A percentile compares a stretch with the other conserved stretches of the same genome.
Evolutionary conservation across 192 early-diverging fungal species (phyloP).

Genomic region (Mortierella claussenii): DNA sequence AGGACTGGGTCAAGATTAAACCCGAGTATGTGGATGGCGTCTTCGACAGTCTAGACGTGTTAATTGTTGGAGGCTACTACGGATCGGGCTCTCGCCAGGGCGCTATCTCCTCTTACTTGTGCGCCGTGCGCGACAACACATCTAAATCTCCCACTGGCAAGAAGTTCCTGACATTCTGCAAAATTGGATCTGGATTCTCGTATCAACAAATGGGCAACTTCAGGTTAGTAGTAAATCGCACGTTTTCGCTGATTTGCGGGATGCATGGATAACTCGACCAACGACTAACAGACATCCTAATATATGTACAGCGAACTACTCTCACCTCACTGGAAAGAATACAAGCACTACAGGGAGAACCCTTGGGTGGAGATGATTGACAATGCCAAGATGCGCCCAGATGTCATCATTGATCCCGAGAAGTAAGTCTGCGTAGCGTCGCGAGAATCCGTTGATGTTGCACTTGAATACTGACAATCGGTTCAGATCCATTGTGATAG

Average conservation of each 20-base stretch:
- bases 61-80: conserved; percentile 72
- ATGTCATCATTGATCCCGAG: conserved; percentile 73
- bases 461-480: not conserved
- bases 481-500: conserved; percentile 66
- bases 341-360: conserved; percentile 39
- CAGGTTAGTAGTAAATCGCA: conserved; percentile 39
- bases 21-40: conserved; percentile 81
- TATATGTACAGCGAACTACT: conserved; percentile 20
- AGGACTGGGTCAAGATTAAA: conserved; percentile 82
- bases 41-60: conserved; percentile 76
- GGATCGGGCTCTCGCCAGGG: conserved; percentile 72
- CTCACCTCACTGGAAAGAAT: conserved; percentile 49
- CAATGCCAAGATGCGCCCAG: conserved; percentile 72
- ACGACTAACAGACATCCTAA: no score
- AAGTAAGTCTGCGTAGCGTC: conserved; percentile 35
- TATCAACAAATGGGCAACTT: conserved; percentile 69
- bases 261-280: no score
- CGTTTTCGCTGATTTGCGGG: no score
- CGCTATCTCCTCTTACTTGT: conserved; percentile 45
- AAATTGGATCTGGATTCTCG: conserved; percentile 76
- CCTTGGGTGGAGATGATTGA: conserved; percentile 45
- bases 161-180: conserved; percentile 70
- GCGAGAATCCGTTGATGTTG: not conserved
- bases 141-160: conserved; percentile 15
- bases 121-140: conserved; percentile 37